These are phyloP conservation scores for Phytophthora agathidicida DNA, from an alignment of 352 stramenopile species.

Conservation along the genomic window DNA sequence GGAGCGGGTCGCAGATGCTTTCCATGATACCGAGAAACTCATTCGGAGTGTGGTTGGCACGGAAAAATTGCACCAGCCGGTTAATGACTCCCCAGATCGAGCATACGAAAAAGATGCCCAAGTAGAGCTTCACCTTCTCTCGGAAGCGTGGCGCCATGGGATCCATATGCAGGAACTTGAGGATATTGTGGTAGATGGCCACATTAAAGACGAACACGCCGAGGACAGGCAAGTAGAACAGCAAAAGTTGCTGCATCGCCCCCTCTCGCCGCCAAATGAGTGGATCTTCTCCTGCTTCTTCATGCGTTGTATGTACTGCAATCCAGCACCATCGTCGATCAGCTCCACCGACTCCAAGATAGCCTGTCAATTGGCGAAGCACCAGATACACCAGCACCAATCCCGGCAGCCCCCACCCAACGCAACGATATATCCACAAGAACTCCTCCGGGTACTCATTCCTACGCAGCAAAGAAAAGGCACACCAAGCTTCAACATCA, in stretches of 20 bases:
- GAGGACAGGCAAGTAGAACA: slow-evolving; percentile 74
- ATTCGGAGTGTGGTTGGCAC: slow-evolving; percentile 50
- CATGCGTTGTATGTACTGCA: slow-evolving; percentile 42
- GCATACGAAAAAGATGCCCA: slow-evolving; percentile 75
- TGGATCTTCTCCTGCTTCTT: slow-evolving; percentile 35
- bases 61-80: slow-evolving; percentile 65
- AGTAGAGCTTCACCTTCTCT: slow-evolving; percentile 65
- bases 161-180: slow-evolving; percentile 66
- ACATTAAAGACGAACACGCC: slow-evolving; percentile 76
- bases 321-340: slow-evolving; percentile 85
- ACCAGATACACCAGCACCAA: slow-evolving; percentile 60
- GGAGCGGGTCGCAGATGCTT: slow-evolving; percentile 72
- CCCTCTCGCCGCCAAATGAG: slow-evolving; percentile 49
- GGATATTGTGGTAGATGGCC: slow-evolving; percentile 58
- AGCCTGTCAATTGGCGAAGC: slow-evolving; percentile 70
- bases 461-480: slow-evolving; percentile 24
- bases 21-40: slow-evolving; percentile 68
- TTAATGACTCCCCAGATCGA: slow-evolving; percentile 78
- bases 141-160: slow-evolving; percentile 68
- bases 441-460: slow-evolving; percentile 80
- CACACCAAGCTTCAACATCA: neutral
- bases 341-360: slow-evolving; percentile 67
- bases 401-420: slow-evolving; percentile 73
- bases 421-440: slow-evolving; percentile 60
- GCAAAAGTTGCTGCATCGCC: slow-evolving; percentile 61